Evolutionary conservation across 352 stramenopile genomes (phyloP).

Genomic region (Pythium brassicae): DNA sequence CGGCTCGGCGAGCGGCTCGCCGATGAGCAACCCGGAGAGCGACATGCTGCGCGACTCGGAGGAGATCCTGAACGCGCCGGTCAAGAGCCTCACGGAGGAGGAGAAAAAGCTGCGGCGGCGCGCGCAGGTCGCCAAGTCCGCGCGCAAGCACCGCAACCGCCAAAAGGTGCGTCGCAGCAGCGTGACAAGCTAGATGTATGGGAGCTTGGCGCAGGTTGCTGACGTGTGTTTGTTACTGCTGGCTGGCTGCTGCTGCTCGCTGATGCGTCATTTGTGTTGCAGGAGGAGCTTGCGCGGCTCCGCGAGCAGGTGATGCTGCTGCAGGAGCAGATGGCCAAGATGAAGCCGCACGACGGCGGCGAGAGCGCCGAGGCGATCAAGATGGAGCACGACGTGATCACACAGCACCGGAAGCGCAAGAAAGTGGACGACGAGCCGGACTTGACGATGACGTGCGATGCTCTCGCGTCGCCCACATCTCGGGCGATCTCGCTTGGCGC

Average conservation of each 20-base stretch:
- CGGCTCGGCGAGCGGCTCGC: conserved; percentile 35
- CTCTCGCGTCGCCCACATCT: conserved; percentile 22
- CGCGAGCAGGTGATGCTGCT: conserved; percentile 69
- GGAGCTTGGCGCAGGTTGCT: background rate
- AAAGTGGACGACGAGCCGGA: conserved; percentile 47
- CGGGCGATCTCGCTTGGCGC: conserved; percentile 17
- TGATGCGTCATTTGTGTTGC: too few relatives aligned
- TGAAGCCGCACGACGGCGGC: conserved; percentile 40
- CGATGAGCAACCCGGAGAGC: conserved; percentile 33
- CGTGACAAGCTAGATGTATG: too few relatives aligned
- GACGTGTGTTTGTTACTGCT: background rate
- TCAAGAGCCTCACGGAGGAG: conserved; percentile 79
- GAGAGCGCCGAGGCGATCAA: conserved; percentile 37
- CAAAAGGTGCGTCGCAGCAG: conserved; percentile 64
- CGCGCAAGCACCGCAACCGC: conserved; percentile 76
- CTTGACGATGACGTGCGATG: conserved; percentile 15
- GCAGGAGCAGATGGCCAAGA: conserved; percentile 76
- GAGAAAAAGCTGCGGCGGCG: conserved; percentile 79
- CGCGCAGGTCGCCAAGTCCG: conserved; percentile 78
- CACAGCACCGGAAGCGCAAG: conserved; percentile 67
- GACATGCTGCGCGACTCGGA: conserved; percentile 54
- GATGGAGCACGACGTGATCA: conserved; percentile 51
- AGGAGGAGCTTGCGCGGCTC: conserved; percentile 66
- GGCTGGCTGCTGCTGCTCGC: background rate
- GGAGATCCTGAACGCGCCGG: conserved; percentile 73